Evolutionary conservation across 371 early-diverging fungal genomes (phyloP).

Genomic region (Choanephora cucurbitarum): DNA sequence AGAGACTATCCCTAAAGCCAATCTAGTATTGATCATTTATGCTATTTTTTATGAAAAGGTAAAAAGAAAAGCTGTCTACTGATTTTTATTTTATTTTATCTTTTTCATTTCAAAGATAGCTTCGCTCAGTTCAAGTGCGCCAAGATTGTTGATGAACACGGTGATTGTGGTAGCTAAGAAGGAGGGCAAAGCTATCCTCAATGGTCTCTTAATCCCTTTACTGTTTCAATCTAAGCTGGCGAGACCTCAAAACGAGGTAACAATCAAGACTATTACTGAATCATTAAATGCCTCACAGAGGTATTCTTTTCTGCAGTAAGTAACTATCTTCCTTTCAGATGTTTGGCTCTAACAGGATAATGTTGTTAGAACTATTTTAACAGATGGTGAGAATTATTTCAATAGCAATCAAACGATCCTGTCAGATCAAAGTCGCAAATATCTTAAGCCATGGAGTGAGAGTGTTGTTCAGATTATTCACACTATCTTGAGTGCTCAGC

Average conservation of each 20-base stretch:
- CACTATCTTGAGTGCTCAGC: slow-evolving; percentile 12
- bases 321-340: too few relatives aligned
- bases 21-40: slow-evolving; percentile 3
- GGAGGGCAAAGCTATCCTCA: slow-evolving; percentile 12
- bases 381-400: slow-evolving; percentile 23
- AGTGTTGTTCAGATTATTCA: slow-evolving; percentile 10
- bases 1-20: slow-evolving; percentile 6
- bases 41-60: slow-evolving; percentile 15
- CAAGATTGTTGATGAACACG: slow-evolving; percentile 16
- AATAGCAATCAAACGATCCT: neutral
- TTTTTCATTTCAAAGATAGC: slow-evolving; percentile 15
- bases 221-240: slow-evolving; percentile 8
- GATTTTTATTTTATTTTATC: neutral
- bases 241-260: slow-evolving; percentile 18
- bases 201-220: slow-evolving; percentile 23
- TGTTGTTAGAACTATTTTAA: slow-evolving; percentile 9
- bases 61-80: neutral
- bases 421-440: neutral
- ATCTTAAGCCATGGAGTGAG: slow-evolving; percentile 20
- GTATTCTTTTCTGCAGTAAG: slow-evolving; percentile 12
- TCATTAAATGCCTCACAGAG: slow-evolving; percentile 10
- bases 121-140: slow-evolving; percentile 8
- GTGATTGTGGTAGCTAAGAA: slow-evolving; percentile 1
- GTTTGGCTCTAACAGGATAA: neutral
- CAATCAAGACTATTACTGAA: slow-evolving; percentile 12